Conservation (phyloP, 1,284 basidiomycete species). For the Boletus semigastroideus region DNA sequence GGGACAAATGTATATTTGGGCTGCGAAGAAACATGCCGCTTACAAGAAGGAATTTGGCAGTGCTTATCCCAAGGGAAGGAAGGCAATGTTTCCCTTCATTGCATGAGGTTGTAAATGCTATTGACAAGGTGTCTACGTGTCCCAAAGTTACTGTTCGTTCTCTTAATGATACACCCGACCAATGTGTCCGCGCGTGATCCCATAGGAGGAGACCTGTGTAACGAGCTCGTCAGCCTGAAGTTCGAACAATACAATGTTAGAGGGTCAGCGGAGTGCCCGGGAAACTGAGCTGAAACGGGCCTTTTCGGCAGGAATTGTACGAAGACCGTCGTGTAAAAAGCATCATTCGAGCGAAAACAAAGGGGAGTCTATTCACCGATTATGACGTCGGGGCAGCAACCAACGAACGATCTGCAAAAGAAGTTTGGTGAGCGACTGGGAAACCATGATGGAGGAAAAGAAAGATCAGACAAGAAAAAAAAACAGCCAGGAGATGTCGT, state of each 20-base stretch:
- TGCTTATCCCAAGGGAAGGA: slow-evolving; percentile 75
- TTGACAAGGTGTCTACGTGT: too few relatives aligned
- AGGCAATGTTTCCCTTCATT: slow-evolving; percentile 78
- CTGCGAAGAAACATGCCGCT: slow-evolving; percentile 84
- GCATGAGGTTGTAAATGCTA: slow-evolving; percentile 17
- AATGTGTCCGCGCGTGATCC: too few relatives aligned
- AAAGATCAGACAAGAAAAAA: slow-evolving; percentile 31
- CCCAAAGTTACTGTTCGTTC: too few relatives aligned
- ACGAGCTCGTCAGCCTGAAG: not conserved
- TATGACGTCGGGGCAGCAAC: not conserved
- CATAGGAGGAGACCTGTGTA: not conserved
- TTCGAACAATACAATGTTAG: slow-evolving; percentile 11
- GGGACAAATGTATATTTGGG: slow-evolving; percentile 86
- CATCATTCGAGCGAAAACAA: slow-evolving; percentile 41
- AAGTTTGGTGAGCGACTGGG: slow-evolving; percentile 3
- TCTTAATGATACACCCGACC: too few relatives aligned
- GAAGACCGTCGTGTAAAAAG: slow-evolving; percentile 81
- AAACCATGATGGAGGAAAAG: not conserved
- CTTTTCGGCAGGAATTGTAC: slow-evolving; percentile 75
- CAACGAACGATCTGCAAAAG: not conserved
- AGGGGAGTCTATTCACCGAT: slow-evolving; percentile 1
- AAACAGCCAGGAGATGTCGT: slow-evolving; percentile 77
- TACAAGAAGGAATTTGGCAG: slow-evolving; percentile 95
- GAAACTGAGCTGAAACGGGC: slow-evolving; percentile 81
- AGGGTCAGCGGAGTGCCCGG: slow-evolving; percentile 74